Percentiles rank a stretch among this genome's conserved stretches.
phyloP scores from a whole-genome alignment of 257 asterid species.

The Schizonepeta tenuifolia region DNA sequence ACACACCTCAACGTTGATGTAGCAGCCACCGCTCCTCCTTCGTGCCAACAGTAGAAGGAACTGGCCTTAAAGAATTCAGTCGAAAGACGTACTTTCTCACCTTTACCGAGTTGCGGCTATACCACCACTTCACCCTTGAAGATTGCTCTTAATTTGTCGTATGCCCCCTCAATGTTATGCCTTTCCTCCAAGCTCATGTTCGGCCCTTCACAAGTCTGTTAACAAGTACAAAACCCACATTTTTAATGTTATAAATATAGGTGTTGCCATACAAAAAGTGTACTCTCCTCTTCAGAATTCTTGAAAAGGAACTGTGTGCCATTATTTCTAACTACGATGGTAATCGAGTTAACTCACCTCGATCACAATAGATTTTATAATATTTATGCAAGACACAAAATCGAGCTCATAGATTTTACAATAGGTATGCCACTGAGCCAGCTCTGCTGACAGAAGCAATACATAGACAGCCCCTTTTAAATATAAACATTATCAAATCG shows the following conservation, averaged over 20 bases:
- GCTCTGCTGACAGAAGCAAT: too few relatives aligned
- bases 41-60: not conserved
- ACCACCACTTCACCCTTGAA: conserved; percentile 24
- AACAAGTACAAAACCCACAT: conserved; percentile 19
- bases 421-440: too few relatives aligned
- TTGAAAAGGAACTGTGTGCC: not conserved
- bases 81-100: conserved; percentile 14
- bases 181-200: conserved; percentile 61
- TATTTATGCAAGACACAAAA: too few relatives aligned
- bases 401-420: too few relatives aligned
- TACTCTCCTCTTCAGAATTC: not conserved
- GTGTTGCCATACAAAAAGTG: not conserved
- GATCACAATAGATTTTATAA: too few relatives aligned
- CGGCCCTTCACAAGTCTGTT: conserved; percentile 56
- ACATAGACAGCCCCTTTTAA: not conserved
- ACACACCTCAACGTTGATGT: conserved; percentile 4
- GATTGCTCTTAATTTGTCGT: conserved; percentile 47
- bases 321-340: too few relatives aligned
- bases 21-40: conserved; percentile 3
- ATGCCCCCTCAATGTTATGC: conserved; percentile 54
- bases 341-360: too few relatives aligned
- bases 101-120: conserved; percentile 30
- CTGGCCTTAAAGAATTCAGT: not conserved
- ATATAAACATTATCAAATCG: not conserved
- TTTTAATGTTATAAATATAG: not conserved